Evolutionary conservation across 768 basidiomycete species (phyloP).

Genomic region (Amyloporia xantha): DNA sequence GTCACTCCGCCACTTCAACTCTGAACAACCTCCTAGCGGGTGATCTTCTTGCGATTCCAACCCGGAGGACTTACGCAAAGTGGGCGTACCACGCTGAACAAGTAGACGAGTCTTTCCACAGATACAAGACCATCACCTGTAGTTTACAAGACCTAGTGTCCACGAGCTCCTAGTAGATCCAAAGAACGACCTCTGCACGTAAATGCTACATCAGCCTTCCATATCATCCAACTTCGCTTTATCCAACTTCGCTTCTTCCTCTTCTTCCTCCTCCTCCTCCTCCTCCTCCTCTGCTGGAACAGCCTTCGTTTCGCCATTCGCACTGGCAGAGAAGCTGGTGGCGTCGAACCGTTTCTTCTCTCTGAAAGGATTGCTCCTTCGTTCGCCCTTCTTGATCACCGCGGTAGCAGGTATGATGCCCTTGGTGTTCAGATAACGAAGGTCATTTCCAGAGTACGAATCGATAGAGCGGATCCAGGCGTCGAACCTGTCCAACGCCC

Average conservation of each 20-base stretch:
- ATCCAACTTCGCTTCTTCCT: too few species aligned
- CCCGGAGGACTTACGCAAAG: too few species aligned
- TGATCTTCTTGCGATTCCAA: too few species aligned
- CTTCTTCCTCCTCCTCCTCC: slow-evolving; percentile 39
- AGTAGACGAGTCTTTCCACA: too few species aligned
- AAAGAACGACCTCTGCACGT: too few species aligned
- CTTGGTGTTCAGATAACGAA: slow-evolving; percentile 69
- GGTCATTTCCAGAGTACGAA: slow-evolving; percentile 67
- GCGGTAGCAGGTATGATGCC: slow-evolving; percentile 71
- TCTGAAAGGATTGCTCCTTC: slow-evolving; percentile 54
- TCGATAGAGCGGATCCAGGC: slow-evolving; percentile 79
- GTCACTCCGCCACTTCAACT: too few species aligned
- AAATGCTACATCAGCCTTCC: too few species aligned
- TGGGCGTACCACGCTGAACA: too few species aligned
- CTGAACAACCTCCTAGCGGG: too few species aligned
- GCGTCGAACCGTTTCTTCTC: slow-evolving; percentile 65
- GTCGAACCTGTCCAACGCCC: slow-evolving; percentile 52
- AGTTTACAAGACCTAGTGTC: too few species aligned
- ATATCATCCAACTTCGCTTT: slow-evolving; percentile 34
- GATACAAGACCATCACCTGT: too few species aligned
- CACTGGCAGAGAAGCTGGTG: slow-evolving; percentile 31
- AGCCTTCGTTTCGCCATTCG: slow-evolving; percentile 10
- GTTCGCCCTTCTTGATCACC: slow-evolving; percentile 54
- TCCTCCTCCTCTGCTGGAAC: slow-evolving; percentile 31
- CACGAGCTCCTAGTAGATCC: too few species aligned